Conservation (phyloP, 2,329 filamentous ascomycete species). For the Macroventuria anomochaeta region DNA sequence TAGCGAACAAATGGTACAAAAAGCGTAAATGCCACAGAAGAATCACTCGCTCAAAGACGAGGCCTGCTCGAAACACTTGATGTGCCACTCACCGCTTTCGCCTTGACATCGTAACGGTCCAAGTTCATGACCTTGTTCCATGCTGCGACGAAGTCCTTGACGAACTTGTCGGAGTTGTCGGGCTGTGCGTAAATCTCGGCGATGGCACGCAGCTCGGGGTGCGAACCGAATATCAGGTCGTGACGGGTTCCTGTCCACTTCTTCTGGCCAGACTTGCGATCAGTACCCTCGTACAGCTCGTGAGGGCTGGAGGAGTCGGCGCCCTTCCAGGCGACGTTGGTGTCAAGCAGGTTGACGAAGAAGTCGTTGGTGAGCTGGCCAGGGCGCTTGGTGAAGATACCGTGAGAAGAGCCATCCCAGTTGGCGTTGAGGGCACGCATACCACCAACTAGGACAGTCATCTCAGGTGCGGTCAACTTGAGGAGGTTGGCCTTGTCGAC, state of each 20-base stretch:
- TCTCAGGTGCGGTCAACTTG: slow-evolving; percentile 72
- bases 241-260: slow-evolving; percentile 74
- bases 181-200: slow-evolving; percentile 71
- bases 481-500: slow-evolving; percentile 76
- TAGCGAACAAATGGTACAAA: slow-evolving; percentile 15
- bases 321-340: slow-evolving; percentile 68
- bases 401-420: slow-evolving; percentile 70
- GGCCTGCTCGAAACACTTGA: slow-evolving; percentile 33
- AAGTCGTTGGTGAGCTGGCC: slow-evolving; percentile 79
- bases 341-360: slow-evolving; percentile 79
- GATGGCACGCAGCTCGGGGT: slow-evolving; percentile 74
- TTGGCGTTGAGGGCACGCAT: slow-evolving; percentile 73
- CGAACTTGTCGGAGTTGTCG: slow-evolving; percentile 69
- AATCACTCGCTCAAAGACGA: slow-evolving; percentile 30
- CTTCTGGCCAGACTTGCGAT: slow-evolving; percentile 69
- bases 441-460: slow-evolving; percentile 74
- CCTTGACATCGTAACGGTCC: slow-evolving; percentile 68
- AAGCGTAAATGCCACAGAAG: slow-evolving; percentile 18
- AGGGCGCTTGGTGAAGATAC: slow-evolving; percentile 71
- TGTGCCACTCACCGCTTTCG: slow-evolving; percentile 41
- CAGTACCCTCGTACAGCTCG: slow-evolving; percentile 68
- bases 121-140: slow-evolving; percentile 79
- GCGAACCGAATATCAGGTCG: slow-evolving; percentile 75
- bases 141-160: slow-evolving; percentile 72
- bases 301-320: slow-evolving; percentile 47